Base-by-base conservation (phyloP, 140 eudicot genomes). In the Cichorium intybus region DNA sequence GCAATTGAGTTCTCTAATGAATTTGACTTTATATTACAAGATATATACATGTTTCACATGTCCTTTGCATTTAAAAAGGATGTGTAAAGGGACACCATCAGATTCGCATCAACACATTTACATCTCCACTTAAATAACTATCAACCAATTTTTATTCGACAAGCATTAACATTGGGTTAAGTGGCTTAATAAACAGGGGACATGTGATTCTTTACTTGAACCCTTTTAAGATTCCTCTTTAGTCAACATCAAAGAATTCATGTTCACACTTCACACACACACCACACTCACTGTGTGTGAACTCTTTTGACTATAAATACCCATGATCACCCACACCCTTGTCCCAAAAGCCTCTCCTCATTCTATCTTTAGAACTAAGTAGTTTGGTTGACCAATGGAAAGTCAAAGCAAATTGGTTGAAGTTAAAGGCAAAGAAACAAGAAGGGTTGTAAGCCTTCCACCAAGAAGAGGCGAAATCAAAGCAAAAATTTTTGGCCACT, bases 391-490 rank as follows among this genome's bases (percentile, higher is more conserved):
- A 43, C 50, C 18, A 54, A 72, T 72, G 77, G 65, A 55, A 45
- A 63, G 65, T 68, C 70, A 66, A 62, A 33, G 26, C 48, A 57
- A 61, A 52, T 29, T 48, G 60, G 68, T 59, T 43, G 66, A 66
- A 29, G 61, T 51, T 24, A 48, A 57, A 21, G 50, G 56, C 64
- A 72, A 52, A 43, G 41, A 26, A 48, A 26, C 11, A 31, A 63
- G 64, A 24, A 71, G 54, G 24, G 35, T 26, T 51, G 68, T 15
- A 31, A 61, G 56, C 62, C 74, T 62, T 34, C 81, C 69, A 52
- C 85, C 85, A 64, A 66, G 57, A 64, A 75, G 85, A 70, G 81
- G 85, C 16, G 72, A 65, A 67, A 65, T 80, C 65, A 80, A 70
- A 53, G 75, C 65, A 23, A 65, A 12, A 50, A 70, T 75, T 6